These are phyloP conservation scores for Candida pseudofarinosa DNA, from an alignment of 805 yeast species.

Conservation along the genomic window DNA sequence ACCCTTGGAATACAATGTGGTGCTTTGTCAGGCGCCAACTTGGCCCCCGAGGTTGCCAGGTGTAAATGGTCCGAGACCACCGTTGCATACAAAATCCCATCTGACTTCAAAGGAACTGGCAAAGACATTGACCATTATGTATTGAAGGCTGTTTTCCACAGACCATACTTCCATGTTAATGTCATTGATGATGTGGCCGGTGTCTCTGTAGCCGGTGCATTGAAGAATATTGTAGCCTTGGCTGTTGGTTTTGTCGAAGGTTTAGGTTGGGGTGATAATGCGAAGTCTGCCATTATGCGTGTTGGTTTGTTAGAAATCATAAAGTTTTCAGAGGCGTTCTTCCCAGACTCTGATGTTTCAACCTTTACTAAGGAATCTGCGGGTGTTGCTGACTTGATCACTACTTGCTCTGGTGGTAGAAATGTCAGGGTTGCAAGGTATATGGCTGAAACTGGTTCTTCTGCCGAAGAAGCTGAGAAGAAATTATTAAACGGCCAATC, in stretches of 20 bases:
- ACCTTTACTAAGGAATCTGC: conserved; percentile 94
- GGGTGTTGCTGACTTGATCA: conserved; percentile 97
- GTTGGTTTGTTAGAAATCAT: conserved; percentile 90
- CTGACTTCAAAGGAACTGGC: conserved; percentile 63
- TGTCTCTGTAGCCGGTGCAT: conserved; percentile 93
- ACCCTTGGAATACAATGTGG: conserved; percentile 88
- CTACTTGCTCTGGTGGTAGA: conserved; percentile 97
- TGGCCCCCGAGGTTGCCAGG: conserved; percentile 95
- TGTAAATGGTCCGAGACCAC: conserved; percentile 98
- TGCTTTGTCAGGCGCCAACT: conserved; percentile 94
- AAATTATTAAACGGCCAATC: conserved; percentile 90
- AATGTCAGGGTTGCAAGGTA: conserved; percentile 86
- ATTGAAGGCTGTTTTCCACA: conserved; percentile 83
- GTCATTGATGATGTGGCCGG: conserved; percentile 93
- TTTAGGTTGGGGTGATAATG: conserved; percentile 98
- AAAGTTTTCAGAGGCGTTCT: conserved; percentile 43
- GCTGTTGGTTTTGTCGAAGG: conserved; percentile 98
- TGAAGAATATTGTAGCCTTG: conserved; percentile 92
- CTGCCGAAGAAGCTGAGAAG: conserved; percentile 79
- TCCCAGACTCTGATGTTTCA: conserved; percentile 25
- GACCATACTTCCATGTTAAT: conserved; percentile 96
- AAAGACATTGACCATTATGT: conserved; percentile 67
- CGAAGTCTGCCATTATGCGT: conserved; percentile 96
- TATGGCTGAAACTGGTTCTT: conserved; percentile 75
- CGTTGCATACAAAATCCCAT: conserved; percentile 79